Evolutionary conservation across 2,329 filamentous ascomycete species (phyloP), one percentile per base, ranked within the genome.

Genomic region (Aspergillus quadricinctus): DNA sequence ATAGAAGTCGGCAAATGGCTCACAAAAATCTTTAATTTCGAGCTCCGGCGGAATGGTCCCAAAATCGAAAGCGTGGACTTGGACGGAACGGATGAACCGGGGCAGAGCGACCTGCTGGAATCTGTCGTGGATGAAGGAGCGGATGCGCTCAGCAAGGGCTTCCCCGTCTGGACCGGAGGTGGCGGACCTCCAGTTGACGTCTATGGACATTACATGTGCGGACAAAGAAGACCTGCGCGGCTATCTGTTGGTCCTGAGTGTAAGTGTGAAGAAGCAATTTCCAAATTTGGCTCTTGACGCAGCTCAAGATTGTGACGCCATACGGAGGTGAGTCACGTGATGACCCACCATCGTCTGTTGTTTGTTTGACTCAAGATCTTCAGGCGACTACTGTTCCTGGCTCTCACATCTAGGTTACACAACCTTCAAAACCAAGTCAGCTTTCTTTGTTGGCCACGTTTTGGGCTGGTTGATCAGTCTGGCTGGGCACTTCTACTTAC

Each of bases 1-100:
- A 78, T 99, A 99, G 70, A 99, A 99, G 68, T 99, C 94, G 0
- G 92, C 88, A 57, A 97, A 82, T 1, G 94, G 94, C 71, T 99
- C 92, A 65, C 93, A 95, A 59, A 99, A 92, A 73, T 97, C 94
- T 76, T 97, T 97, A 67, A 99, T 87, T 70, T 95, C 91, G 45
- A 99, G 83, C 64, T 89, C 84, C 1, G 94, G 94, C 41, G 89
- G 81, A 50, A 93, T 86, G 28, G 81, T 85, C 49, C 94, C 94
- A 72, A 99, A 97, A 61, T 93, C 88, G 75, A 99, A 99, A 59
- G 90, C 88, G 72, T 97, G 92, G 43, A 97, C 92, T 54, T 91
- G 88, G 66, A 99, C 94, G 27, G 92, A 94, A 69, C 94, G 92
- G 76, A 99, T 97, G 81, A 99, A 97, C 68, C 92, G 89, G 57